Conservation (phyloP, 202 grass and related monocot genomes). For the Cymbopogon flexuosus region DNA sequence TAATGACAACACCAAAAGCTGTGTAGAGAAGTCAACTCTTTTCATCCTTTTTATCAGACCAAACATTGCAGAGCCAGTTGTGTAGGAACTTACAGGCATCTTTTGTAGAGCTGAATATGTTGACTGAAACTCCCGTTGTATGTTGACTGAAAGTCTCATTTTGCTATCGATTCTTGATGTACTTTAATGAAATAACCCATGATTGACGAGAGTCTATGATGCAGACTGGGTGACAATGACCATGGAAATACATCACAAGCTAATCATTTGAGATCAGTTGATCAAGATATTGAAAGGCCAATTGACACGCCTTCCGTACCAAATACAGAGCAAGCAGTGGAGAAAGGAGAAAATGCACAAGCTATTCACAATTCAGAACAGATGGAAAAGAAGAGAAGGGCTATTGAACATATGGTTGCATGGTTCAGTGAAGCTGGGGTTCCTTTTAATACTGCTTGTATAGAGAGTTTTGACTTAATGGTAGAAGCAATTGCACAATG, state of each 20-base stretch:
- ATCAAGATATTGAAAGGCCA: neutral
- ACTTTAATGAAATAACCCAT: neutral
- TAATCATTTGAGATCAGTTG: neutral
- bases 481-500: slow-evolving; percentile 15
- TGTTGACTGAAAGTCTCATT: neutral
- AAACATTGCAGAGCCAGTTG: neutral
- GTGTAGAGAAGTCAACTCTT: neutral
- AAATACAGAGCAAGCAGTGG: neutral
- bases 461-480: slow-evolving; percentile 24
- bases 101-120: neutral
- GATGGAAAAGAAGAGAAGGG: slow-evolving; percentile 1
- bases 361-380: neutral
- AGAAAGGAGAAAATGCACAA: neutral
- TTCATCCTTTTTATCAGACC: neutral
- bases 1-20: neutral
- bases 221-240: neutral
- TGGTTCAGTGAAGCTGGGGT: slow-evolving; percentile 32
- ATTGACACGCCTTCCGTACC: neutral
- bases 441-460: slow-evolving; percentile 12
- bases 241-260: neutral
- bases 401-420: neutral
- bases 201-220: neutral
- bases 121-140: neutral
- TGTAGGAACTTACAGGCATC: neutral
- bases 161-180: neutral